Percentiles rank a stretch among this genome's conserved stretches.
These are phyloP conservation scores for Cinchona pubescens DNA, from an alignment of 257 asterid species.

Conservation along the genomic window DNA sequence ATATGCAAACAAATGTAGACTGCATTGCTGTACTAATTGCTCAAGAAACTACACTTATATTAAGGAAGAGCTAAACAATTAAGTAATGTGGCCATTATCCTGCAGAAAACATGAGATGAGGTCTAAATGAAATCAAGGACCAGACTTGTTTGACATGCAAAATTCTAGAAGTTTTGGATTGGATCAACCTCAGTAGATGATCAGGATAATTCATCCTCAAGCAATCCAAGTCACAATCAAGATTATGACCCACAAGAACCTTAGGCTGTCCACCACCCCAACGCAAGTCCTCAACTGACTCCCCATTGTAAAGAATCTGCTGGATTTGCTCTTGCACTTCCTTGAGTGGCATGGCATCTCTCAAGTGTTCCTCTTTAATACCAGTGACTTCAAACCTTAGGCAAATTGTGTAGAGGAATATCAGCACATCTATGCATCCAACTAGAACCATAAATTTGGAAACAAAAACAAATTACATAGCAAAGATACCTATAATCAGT, in stretches of 20 bases:
- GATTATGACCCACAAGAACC: conserved; percentile 54
- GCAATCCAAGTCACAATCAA: conserved; percentile 40
- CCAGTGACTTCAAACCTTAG: conserved; percentile 53
- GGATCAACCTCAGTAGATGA: conserved; percentile 48
- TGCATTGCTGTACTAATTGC: neutral
- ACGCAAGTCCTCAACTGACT: conserved; percentile 37
- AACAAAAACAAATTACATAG: neutral
- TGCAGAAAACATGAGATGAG: neutral
- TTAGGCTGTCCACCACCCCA: conserved; percentile 43
- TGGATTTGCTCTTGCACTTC: conserved; percentile 47
- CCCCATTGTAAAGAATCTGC: conserved; percentile 46
- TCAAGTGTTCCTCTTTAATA: conserved; percentile 45
- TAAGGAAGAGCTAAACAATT: neutral
- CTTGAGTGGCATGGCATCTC: conserved; percentile 50
- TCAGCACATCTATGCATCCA: neutral
- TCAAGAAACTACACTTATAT: neutral
- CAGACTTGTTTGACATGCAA: neutral
- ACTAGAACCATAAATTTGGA: conserved; percentile 7
- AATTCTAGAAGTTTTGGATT: neutral
- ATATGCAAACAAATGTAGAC: neutral
- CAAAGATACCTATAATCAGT: conserved; percentile 45
- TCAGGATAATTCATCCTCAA: conserved; percentile 44
- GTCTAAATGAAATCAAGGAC: neutral
- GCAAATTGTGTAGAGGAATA: conserved; percentile 8
- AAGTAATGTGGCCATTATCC: neutral